A percentile compares a stretch with the other conserved stretches of the same genome.
Evolutionary conservation across 257 asterid genomes (phyloP).

Genomic region (Henckelia pumila): DNA sequence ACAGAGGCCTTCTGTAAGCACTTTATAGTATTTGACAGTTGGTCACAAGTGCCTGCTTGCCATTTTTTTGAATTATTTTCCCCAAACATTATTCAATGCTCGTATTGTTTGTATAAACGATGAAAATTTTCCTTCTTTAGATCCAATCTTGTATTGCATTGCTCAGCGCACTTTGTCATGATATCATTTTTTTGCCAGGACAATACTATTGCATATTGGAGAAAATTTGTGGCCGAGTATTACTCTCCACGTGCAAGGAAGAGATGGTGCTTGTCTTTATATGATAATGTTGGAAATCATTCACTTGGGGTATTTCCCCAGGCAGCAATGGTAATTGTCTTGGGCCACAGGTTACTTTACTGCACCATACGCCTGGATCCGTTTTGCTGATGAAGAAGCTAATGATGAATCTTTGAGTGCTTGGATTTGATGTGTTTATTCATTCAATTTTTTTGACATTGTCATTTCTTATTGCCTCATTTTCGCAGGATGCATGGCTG

Average conservation of each 20-base stretch:
- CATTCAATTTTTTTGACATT: background rate
- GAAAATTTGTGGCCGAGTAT: slow-evolving; percentile 92
- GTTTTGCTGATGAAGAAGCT: slow-evolving; percentile 13
- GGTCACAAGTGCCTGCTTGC: background rate
- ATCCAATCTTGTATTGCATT: slow-evolving; percentile 2
- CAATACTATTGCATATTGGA: slow-evolving; percentile 92
- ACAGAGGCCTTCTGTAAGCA: slow-evolving; percentile 88
- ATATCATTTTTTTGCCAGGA: slow-evolving; percentile 47
- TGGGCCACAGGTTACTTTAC: slow-evolving; percentile 1
- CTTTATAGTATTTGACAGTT: slow-evolving; percentile 3
- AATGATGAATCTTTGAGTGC: background rate
- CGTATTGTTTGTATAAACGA: slow-evolving; percentile 4
- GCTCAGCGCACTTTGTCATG: slow-evolving; percentile 13
- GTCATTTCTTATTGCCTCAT: slow-evolving; percentile 21
- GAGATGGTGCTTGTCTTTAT: slow-evolving; percentile 92
- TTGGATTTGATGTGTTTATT: background rate
- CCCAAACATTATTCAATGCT: background rate
- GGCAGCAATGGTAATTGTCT: slow-evolving; percentile 80
- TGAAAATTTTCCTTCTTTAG: slow-evolving; percentile 10
- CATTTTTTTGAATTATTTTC: slow-evolving; percentile 3
- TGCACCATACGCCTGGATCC: background rate
- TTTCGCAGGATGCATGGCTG: slow-evolving; percentile 87
- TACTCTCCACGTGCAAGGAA: slow-evolving; percentile 95
- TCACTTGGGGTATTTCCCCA: slow-evolving; percentile 95
- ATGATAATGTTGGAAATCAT: slow-evolving; percentile 90